Conservation (phyloP, 1,284 basidiomycete species). For the Moniliella sp. region DNA sequence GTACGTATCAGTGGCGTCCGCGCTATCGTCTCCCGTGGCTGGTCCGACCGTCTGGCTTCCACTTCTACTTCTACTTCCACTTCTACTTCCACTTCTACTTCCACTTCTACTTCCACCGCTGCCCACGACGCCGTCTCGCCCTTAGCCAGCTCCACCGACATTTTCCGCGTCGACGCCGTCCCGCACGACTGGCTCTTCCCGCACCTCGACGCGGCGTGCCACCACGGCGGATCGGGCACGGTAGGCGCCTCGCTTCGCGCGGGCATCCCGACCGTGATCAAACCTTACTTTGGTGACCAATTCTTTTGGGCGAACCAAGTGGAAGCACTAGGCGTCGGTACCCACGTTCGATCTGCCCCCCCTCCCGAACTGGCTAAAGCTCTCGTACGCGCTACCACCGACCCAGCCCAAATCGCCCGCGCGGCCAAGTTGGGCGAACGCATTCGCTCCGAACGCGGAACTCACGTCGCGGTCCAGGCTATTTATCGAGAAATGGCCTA, state of each 20-base stretch:
- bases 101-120: conserved; percentile 4
- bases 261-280: conserved; percentile 80
- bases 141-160: conserved; percentile 46
- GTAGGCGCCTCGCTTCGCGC: conserved; percentile 77
- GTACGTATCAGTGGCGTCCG: conserved; percentile 56
- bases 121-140: conserved; percentile 32
- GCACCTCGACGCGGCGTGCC: conserved; percentile 77
- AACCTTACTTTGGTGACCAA: conserved; percentile 90
- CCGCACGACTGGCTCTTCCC: conserved; percentile 94
- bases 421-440: conserved; percentile 46
- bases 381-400: conserved; percentile 56
- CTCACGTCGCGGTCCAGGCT: conserved; percentile 19
- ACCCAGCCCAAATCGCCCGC: conserved; percentile 61
- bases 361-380: conserved; percentile 56
- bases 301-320: conserved; percentile 83
- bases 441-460: conserved; percentile 40
- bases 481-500: conserved; percentile 27
- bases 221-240: conserved; percentile 87
- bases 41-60: conserved; percentile 55
- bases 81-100: neutral
- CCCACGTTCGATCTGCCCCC: conserved; percentile 61
- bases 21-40: conserved; percentile 85
- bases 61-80: neutral
- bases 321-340: conserved; percentile 72
- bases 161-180: conserved; percentile 57